Percentiles rank a stretch among this genome's conserved stretches.
These are phyloP conservation scores for Dioscorea cayenensis DNA, from an alignment of 116 monocot genomes.

Conservation along the genomic window DNA sequence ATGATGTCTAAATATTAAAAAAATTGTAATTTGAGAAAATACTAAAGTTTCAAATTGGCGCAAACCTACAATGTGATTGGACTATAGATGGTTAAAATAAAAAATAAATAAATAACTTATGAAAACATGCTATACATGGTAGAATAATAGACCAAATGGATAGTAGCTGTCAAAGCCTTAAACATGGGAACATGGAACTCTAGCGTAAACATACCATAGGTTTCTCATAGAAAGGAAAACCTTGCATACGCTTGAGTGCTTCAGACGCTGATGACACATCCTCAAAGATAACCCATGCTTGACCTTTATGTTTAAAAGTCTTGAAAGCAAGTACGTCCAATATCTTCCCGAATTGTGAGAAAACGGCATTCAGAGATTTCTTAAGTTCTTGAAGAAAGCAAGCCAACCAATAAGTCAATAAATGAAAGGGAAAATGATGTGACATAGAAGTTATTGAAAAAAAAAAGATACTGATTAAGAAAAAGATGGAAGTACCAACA, in stretches of 20 bases:
- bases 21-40: no score
- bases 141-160: not conserved
- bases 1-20: no score
- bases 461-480: not conserved
- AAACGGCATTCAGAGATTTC: conserved; percentile 86
- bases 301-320: conserved; percentile 93
- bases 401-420: not conserved
- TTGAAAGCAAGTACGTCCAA: conserved; percentile 93
- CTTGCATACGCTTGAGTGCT: conserved; percentile 89
- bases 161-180: not conserved
- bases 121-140: no score
- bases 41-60: no score
- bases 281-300: conserved; percentile 97
- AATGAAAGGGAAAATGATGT: not conserved
- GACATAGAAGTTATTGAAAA: not conserved
- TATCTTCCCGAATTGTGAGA: conserved; percentile 97
- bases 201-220: conserved; percentile 60
- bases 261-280: conserved; percentile 79
- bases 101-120: not conserved
- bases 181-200: not conserved
- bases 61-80: no score
- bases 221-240: conserved; percentile 94
- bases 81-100: not conserved
- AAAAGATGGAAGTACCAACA: no score
- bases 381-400: conserved; percentile 59